Evolutionary conservation across 805 yeast genomes (phyloP).

Genomic region (Saccharomycopsis fermentans): DNA sequence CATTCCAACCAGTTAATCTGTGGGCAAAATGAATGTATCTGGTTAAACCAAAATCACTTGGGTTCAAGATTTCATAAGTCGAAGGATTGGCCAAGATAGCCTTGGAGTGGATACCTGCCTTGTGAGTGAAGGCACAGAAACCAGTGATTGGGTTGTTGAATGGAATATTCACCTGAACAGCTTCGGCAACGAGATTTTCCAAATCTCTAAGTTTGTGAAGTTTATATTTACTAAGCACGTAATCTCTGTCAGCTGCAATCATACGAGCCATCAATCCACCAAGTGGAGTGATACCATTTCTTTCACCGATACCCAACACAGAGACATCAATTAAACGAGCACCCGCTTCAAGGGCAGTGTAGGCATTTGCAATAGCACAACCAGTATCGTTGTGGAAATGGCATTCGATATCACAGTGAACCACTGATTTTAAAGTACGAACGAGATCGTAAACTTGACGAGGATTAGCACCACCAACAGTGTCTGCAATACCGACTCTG

Average conservation of each 20-base stretch:
- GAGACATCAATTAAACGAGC: conserved; percentile 91
- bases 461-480: conserved; percentile 98
- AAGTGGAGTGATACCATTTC: conserved; percentile 95
- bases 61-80: conserved; percentile 94
- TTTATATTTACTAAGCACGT: conserved; percentile 89
- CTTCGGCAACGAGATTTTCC: conserved; percentile 93
- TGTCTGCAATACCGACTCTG: conserved; percentile 98
- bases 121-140: conserved; percentile 98
- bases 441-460: conserved; percentile 96
- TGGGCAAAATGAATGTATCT: conserved; percentile 97
- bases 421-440: conserved; percentile 86
- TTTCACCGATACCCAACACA: conserved; percentile 96
- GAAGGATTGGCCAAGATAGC: conserved; percentile 98
- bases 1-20: conserved; percentile 98
- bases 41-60: conserved; percentile 89
- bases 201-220: conserved; percentile 91
- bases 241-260: conserved; percentile 97
- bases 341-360: conserved; percentile 96
- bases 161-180: conserved; percentile 94
- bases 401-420: conserved; percentile 93
- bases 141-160: conserved; percentile 98
- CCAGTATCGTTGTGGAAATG: conserved; percentile 99
- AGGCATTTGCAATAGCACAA: conserved; percentile 97
- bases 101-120: conserved; percentile 99
- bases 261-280: conserved; percentile 99